Percentiles rank a stretch among this genome's conserved stretches.
These are phyloP conservation scores for Corynespora cassiicola DNA, from an alignment of 2,329 filamentous ascomycete species.

Conservation along the genomic window DNA sequence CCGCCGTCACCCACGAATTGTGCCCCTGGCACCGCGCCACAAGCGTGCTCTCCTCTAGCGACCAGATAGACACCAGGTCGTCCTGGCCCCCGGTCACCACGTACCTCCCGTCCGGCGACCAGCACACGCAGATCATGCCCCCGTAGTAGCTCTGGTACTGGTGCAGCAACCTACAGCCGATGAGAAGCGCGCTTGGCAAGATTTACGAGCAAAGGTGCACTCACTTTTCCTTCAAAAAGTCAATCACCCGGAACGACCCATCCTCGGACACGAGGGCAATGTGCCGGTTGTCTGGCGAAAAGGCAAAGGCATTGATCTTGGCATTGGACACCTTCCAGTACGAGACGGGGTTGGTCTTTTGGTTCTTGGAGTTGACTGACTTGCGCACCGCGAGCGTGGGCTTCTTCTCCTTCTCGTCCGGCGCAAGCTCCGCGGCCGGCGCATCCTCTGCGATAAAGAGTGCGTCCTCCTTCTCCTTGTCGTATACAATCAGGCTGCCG, in stretches of 20 bases:
- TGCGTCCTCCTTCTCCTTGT: conserved; percentile 94
- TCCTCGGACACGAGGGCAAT: conserved; percentile 92
- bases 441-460: conserved; percentile 74
- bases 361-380: conserved; percentile 91
- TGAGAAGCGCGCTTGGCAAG: not conserved
- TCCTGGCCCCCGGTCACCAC: conserved; percentile 95
- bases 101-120: conserved; percentile 97
- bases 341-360: conserved; percentile 90
- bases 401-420: conserved; percentile 39
- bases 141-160: conserved; percentile 93
- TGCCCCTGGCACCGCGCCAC: conserved; percentile 94
- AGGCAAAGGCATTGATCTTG: conserved; percentile 87
- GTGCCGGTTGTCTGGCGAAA: conserved; percentile 87
- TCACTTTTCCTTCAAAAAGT: conserved; percentile 89
- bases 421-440: conserved; percentile 28
- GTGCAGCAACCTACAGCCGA: conserved; percentile 71
- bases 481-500: conserved; percentile 89
- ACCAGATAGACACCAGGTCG: conserved; percentile 96
- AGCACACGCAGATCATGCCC: conserved; percentile 89
- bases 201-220: conserved; percentile 39
- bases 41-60: conserved; percentile 78
- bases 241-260: conserved; percentile 85
- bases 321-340: conserved; percentile 93
- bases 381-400: conserved; percentile 76
- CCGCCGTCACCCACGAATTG: conserved; percentile 91